Evolutionary conservation across 768 basidiomycete species (phyloP).

Genomic region (Rhizopogon roseolus): DNA sequence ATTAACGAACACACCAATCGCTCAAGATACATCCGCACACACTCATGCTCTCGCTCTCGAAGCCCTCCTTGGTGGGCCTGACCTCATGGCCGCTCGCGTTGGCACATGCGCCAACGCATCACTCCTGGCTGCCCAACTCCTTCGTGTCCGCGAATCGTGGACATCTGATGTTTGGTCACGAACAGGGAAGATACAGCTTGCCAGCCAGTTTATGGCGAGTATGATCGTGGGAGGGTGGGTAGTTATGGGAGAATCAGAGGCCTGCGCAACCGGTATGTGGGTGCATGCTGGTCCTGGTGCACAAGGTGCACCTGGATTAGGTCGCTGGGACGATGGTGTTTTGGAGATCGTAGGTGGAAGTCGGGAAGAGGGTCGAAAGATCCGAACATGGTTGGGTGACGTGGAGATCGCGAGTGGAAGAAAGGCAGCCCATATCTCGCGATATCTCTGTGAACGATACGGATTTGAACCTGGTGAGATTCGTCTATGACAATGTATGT

Average conservation of each 20-base stretch:
- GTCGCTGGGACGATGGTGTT: constrained; percentile 76
- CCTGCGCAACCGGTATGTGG: constrained; percentile 78
- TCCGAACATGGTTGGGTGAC: constrained; percentile 80
- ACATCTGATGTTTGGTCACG: constrained; percentile 73
- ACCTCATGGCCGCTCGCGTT: constrained; percentile 70
- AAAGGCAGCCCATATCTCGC: constrained; percentile 59
- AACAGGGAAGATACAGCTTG: constrained; percentile 75
- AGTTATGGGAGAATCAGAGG: constrained; percentile 70
- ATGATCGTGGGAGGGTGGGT: constrained; percentile 69
- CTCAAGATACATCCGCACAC: constrained; percentile 79
- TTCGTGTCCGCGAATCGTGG: constrained; percentile 76
- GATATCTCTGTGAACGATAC: constrained; percentile 76
- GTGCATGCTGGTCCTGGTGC: constrained; percentile 33
- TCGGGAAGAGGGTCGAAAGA: constrained; percentile 65
- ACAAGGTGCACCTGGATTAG: constrained; percentile 28
- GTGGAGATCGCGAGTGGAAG: constrained; percentile 66
- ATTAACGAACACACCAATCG: constrained; percentile 66
- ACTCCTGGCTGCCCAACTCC: constrained; percentile 68
- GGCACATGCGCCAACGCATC: constrained; percentile 71
- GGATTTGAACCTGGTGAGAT: constrained; percentile 68
- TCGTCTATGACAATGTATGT: constrained; percentile 4
- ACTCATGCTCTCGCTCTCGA: constrained; percentile 75
- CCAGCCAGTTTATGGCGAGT: constrained; percentile 69
- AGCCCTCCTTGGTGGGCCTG: constrained; percentile 71
- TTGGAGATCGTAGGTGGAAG: constrained; percentile 76